phyloP scores from a whole-genome alignment of 176 grass and related monocot species.

The Puccinellia tenuiflora region DNA sequence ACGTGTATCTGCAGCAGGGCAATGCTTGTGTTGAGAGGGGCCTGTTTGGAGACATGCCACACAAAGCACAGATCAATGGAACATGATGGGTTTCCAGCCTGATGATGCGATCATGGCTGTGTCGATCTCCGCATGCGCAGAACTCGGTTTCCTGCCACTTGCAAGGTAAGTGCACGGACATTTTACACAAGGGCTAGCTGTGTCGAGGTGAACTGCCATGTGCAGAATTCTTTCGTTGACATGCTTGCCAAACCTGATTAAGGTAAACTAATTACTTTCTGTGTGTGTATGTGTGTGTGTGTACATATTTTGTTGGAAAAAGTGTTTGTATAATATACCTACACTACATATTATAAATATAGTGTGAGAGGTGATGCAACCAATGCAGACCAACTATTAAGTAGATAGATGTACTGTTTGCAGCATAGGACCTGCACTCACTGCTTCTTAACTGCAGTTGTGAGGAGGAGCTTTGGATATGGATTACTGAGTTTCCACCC shows the following conservation, averaged over 20 bases:
- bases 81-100: constrained; percentile 1
- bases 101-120: constrained; percentile 35
- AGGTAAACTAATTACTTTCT: too few relatives aligned
- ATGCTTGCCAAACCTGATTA: constrained; percentile 66
- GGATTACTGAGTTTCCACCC: too few relatives aligned
- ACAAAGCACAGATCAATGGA: not conserved
- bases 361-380: too few relatives aligned
- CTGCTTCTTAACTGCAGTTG: too few relatives aligned
- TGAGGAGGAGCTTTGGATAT: too few relatives aligned
- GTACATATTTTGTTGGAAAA: too few relatives aligned
- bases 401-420: too few relatives aligned
- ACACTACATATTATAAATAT: too few relatives aligned
- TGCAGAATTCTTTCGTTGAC: constrained; percentile 42
- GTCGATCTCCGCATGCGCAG: constrained; percentile 43
- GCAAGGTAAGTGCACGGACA: constrained; percentile 45
- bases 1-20: not conserved
- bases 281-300: too few relatives aligned
- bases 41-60: not conserved
- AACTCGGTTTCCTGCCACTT: constrained; percentile 41
- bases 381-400: too few relatives aligned
- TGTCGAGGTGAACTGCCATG: constrained; percentile 48
- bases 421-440: too few relatives aligned
- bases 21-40: not conserved
- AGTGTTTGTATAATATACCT: too few relatives aligned
- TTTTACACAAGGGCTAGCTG: constrained; percentile 33